Evolutionary conservation across 208 protist genomes (phyloP).

Genomic region (Paratrypanosoma confusum): DNA sequence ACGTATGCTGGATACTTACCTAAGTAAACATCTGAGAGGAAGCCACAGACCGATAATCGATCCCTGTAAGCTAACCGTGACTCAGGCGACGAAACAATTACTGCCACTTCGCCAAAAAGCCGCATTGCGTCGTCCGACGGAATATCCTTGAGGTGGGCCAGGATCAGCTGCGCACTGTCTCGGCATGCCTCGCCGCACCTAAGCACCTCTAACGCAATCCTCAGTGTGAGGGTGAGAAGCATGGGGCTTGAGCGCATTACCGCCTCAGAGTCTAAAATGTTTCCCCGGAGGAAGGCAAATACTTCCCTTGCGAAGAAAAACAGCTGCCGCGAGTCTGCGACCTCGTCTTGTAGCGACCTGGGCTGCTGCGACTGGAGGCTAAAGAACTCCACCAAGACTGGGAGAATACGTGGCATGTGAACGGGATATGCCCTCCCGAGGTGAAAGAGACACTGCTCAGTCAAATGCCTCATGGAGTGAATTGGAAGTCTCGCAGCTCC

Average conservation of each 20-base stretch:
- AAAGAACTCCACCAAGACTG: constrained; percentile 27
- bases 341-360: constrained; percentile 24
- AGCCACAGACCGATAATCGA: constrained; percentile 19
- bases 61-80: constrained; percentile 20
- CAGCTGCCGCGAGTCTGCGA: constrained; percentile 45
- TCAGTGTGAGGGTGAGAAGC: constrained; percentile 17
- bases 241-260: constrained; percentile 17
- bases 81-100: constrained; percentile 27
- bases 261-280: constrained; percentile 33
- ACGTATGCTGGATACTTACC: constrained; percentile 27
- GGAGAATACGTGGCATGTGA: constrained; percentile 29
- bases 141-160: constrained; percentile 23
- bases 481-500: constrained; percentile 12
- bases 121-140: constrained; percentile 5
- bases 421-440: constrained; percentile 22
- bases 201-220: constrained; percentile 29
- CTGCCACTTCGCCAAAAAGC: constrained; percentile 17
- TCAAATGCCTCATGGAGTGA: constrained; percentile 30
- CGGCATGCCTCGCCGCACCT: constrained; percentile 25
- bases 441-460: constrained; percentile 41
- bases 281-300: constrained; percentile 27
- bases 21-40: constrained; percentile 33
- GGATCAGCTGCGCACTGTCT: constrained; percentile 22
- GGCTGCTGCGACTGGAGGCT: constrained; percentile 1
- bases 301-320: constrained; percentile 60